These are phyloP conservation scores for Chaetoceros muelleri DNA, from an alignment of 108 stramenopile genomes.

Conservation along the genomic window DNA sequence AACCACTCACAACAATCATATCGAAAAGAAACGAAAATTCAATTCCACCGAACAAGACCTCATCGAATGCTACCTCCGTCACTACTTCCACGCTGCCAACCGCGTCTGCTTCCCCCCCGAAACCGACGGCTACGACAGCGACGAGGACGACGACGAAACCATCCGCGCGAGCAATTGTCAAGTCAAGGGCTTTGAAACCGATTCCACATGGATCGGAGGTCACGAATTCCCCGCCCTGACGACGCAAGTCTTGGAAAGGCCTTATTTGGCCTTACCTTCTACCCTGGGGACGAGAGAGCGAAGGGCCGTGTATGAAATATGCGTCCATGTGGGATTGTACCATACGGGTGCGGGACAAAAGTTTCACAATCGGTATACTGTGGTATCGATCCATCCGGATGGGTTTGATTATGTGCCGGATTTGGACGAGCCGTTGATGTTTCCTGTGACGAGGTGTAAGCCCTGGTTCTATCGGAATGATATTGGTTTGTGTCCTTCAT, in stretches of 20 bases:
- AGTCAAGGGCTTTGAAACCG: not conserved
- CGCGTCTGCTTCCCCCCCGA: not conserved
- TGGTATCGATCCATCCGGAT: slow-evolving; percentile 43
- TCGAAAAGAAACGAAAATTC: not conserved
- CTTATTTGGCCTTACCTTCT: slow-evolving; percentile 51
- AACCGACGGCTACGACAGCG: not conserved
- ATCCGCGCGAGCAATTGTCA: not conserved
- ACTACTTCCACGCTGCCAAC: not conserved
- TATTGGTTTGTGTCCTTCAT: not conserved
- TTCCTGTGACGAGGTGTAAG: slow-evolving; percentile 12
- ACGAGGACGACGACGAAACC: not conserved
- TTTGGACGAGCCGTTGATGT: slow-evolving; percentile 1
- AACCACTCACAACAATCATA: not conserved
- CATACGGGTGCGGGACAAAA: slow-evolving; percentile 31
- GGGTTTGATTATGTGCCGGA: slow-evolving; percentile 35
- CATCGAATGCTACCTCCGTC: not conserved
- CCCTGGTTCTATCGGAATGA: slow-evolving; percentile 53
- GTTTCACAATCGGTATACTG: slow-evolving; percentile 26
- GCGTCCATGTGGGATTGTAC: slow-evolving; percentile 30
- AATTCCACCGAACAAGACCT: not conserved
- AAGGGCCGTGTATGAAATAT: slow-evolving; percentile 44
- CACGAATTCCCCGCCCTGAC: slow-evolving; percentile 35
- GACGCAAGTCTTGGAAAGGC: slow-evolving; percentile 16
- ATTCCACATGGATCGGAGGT: slow-evolving; percentile 15
- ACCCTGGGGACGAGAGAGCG: slow-evolving; percentile 46